Base-by-base conservation (phyloP, 108 stramenopile species). In the Cyclotella kingstonii region DNA sequence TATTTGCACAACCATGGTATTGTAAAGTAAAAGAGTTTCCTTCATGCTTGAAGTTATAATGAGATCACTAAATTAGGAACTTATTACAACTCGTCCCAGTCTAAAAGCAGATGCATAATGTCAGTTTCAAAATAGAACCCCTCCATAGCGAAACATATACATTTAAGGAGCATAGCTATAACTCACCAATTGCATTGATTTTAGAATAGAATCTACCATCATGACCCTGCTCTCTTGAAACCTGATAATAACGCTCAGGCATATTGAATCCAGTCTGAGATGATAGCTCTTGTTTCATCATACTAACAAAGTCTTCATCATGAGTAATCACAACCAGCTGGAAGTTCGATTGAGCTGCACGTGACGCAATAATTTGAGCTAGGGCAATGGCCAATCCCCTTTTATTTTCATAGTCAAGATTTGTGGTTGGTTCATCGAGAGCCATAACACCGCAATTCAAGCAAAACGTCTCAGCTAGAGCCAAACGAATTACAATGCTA, bases 391-490 rank as follows among this genome's bases (percentile, higher is more conserved):
- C 98, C 27, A 99, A 80, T 8, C 97, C 97, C 23, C 62, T 74
- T 80, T 96, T 96, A 72, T 97, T 97, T 36, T 80, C 79, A 48
- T 86, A 68, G 70, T 99, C 99, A 48, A 99, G 70, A 76, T 99
- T 99, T 18, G 91, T 93, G 12, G 92, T 97, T 18, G 97, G 97
- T 61, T 98, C 99, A 55, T 99, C 99, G 23, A 99, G 70, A 0
- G 96, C 93, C 34, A 99, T 82, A 44, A 96, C 88, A 33, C 98
- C 98, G 62, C 95, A 97, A 55, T 94, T 87, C 44, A 98, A 67
- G 74, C 97, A 95, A 63, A 99, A 98, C 6, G 97, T 96, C 74
- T 98, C 96, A 6, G 98, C 98, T 34, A 99, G 78, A n/a, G 99
- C 99, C 47, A 99, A 78, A 18, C 99, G 92, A 68, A 99, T 99